Conservation (phyloP, 148 eudicot genomes). For the Persicaria maculosa region DNA sequence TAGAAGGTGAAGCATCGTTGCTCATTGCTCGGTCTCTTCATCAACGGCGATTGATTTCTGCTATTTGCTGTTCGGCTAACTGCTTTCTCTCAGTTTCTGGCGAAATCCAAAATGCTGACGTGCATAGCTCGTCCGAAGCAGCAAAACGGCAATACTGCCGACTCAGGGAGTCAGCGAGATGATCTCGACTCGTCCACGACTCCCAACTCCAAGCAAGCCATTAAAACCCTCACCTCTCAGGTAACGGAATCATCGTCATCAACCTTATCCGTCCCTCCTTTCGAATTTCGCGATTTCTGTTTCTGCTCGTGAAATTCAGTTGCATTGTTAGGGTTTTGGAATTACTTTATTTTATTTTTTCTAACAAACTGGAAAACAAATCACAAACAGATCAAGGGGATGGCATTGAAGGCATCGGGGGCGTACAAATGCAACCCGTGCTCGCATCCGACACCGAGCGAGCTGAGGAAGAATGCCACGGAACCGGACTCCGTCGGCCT, state of each 20-base stretch:
- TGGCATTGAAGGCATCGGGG: slow-evolving; percentile 78
- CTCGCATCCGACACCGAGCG: slow-evolving; percentile 26
- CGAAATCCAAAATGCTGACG: slow-evolving; percentile 51
- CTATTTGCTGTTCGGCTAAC: too few species aligned
- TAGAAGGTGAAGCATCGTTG: too few species aligned
- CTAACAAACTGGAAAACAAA: background rate
- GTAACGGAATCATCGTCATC: slow-evolving; percentile 17
- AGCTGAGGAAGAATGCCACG: background rate
- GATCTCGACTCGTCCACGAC: slow-evolving; percentile 29
- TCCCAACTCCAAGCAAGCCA: slow-evolving; percentile 43
- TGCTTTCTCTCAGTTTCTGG: background rate
- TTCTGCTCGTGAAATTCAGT: background rate
- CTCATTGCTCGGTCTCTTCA: too few species aligned
- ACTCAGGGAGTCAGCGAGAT: slow-evolving; percentile 31
- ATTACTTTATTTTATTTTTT: background rate
- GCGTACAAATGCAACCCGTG: slow-evolving; percentile 67
- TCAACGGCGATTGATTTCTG: too few species aligned
- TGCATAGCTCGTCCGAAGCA: slow-evolving; percentile 84
- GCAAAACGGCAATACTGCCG: slow-evolving; percentile 16
- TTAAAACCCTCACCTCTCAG: slow-evolving; percentile 74
- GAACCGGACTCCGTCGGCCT: slow-evolving; percentile 27
- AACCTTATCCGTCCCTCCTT: background rate
- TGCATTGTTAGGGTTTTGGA: background rate
- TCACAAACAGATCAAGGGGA: slow-evolving; percentile 53
- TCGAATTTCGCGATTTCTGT: background rate